phyloP scores from a whole-genome alignment of 768 basidiomycete species.

The Macrolepiota dolichaula region DNA sequence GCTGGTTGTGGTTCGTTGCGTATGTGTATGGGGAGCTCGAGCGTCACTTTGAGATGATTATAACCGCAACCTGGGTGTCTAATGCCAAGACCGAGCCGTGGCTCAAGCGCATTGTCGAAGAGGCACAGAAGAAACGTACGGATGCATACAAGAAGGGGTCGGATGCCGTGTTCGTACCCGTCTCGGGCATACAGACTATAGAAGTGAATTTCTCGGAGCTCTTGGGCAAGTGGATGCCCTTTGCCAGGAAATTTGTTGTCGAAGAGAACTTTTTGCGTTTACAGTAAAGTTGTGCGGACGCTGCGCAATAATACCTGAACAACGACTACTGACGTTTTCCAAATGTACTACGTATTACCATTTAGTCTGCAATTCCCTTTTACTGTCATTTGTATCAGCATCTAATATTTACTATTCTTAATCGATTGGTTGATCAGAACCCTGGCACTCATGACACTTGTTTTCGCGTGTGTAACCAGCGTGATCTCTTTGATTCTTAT shows the following conservation, averaged over 20 bases:
- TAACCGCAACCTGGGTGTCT: conserved; percentile 7
- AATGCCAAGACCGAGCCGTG: conserved; percentile 11
- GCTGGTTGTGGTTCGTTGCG: conserved; percentile 12
- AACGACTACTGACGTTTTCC: not conserved
- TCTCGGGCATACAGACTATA: conserved; percentile 7
- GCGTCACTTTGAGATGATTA: conserved; percentile 12
- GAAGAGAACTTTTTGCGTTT: conserved; percentile 2
- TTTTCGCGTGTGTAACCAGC: not conserved
- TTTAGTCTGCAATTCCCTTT: not conserved
- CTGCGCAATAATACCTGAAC: no score
- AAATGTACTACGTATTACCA: not conserved
- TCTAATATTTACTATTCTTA: not conserved
- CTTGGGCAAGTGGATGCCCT: conserved; percentile 13
- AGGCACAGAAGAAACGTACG: conserved; percentile 7
- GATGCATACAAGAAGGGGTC: conserved; percentile 5
- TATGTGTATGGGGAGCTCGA: conserved; percentile 11
- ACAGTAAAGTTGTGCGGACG: not conserved
- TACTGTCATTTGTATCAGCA: not conserved
- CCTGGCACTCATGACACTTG: not conserved
- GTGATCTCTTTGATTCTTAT: not conserved
- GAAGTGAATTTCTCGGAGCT: conserved; percentile 10
- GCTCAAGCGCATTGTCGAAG: conserved; percentile 5
- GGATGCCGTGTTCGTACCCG: conserved; percentile 1
- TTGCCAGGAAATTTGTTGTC: conserved; percentile 8
- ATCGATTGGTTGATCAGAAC: not conserved